Base-by-base conservation (phyloP, 2,329 filamentous ascomycete species). In the Arachnopeziza araneosa region DNA sequence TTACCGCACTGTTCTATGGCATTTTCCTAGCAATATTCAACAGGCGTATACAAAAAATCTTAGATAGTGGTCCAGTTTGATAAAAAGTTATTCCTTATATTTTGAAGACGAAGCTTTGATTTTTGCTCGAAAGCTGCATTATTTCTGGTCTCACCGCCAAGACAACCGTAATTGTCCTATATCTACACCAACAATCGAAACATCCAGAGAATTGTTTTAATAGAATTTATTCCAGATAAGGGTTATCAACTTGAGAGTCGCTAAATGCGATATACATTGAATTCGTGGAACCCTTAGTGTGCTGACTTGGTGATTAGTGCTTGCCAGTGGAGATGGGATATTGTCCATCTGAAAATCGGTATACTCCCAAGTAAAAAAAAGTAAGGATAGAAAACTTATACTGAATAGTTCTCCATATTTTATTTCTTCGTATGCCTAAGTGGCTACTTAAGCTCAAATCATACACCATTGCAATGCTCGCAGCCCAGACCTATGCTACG, bases 391-490 rank as follows among this genome's bases (percentile, higher is more conserved):
- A 30, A 5, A 44, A n/a, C n/a, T 44, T 14, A 17, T 44, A 6
- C 12, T 17, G 36, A 14, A 19, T 12, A 44, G 2, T 14, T 44
- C 12, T 17, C 17, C 17, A 19, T 44, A 12, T 44, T 44, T 44
- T 12, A 44, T 44, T 44, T 6, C 6, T 14, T 44, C 36, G 17
- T 44, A 14, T 44, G 17, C 36, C 36, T 44, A 44, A 19, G 17
- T 14, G 36, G 36, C 26, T 14, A 44, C 17, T 44, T 19, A 3
- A 14, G 17, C 44, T 32, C 44, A 50, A 10, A 14, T 50, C 52
- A 52, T 58, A 44, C 57, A 58, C 57, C 60, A 52, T 44, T 32
- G 49, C 52, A 58, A 59, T 59, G 54, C 55, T 59, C 57, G 24
- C 44, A 30, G 36, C 21, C 56, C 51, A 44, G 17, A 44, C 36